These are phyloP conservation scores for Alternaria sp. DNA, from an alignment of 2,329 filamentous ascomycete species.

Conservation along the genomic window DNA sequence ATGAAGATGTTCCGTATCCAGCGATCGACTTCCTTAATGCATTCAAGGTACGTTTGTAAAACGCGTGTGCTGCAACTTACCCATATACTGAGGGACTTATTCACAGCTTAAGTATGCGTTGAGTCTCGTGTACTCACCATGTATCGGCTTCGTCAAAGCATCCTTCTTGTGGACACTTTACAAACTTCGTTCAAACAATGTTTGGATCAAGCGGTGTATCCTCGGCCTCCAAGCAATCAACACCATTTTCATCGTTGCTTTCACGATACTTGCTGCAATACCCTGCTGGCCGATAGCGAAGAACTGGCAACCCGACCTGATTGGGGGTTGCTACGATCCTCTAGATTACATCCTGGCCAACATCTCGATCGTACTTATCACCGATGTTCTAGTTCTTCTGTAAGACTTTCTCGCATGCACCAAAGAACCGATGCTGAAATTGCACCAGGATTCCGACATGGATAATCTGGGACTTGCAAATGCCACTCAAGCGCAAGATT, in stretches of 20 bases:
- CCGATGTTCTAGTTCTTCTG: conserved; percentile 23
- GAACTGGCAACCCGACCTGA: conserved; percentile 20
- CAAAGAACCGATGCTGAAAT: neutral
- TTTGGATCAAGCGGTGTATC: conserved; percentile 19
- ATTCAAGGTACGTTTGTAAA: conserved; percentile 1
- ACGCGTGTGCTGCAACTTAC: neutral
- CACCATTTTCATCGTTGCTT: conserved; percentile 17
- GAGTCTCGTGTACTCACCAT: conserved; percentile 25
- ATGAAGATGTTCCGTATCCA: conserved; percentile 19
- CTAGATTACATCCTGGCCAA: conserved; percentile 15
- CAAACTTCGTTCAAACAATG: conserved; percentile 24
- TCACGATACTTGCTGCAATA: conserved; percentile 14
- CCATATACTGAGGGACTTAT: neutral
- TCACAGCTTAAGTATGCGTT: conserved; percentile 10
- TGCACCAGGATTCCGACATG: conserved; percentile 26
- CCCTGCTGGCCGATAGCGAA: conserved; percentile 23
- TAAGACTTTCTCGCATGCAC: neutral
- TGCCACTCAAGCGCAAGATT: conserved; percentile 22
- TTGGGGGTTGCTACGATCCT: conserved; percentile 18
- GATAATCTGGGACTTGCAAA: conserved; percentile 33
- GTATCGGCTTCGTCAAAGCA: conserved; percentile 26
- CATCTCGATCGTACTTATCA: conserved; percentile 23
- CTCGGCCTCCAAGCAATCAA: conserved; percentile 27
- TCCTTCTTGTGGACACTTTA: conserved; percentile 32
- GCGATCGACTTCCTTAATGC: conserved; percentile 12